These are phyloP conservation scores for Candida railenensis DNA, from an alignment of 805 yeast species.

Conservation along the genomic window DNA sequence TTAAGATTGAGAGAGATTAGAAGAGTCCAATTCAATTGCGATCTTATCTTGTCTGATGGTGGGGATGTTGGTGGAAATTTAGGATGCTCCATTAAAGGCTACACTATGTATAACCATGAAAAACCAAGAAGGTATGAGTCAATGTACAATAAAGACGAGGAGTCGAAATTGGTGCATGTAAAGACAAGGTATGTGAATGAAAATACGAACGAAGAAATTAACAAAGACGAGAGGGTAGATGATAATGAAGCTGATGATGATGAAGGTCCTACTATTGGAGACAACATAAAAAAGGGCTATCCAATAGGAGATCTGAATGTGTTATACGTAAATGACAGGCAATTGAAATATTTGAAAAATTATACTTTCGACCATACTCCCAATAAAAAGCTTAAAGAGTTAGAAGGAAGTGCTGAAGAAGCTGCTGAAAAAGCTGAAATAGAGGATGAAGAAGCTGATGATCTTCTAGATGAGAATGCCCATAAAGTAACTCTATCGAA, in stretches of 20 bases:
- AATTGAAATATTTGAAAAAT: conserved; percentile 26
- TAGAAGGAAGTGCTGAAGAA: conserved; percentile 1
- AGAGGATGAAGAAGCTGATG: conserved; percentile 10
- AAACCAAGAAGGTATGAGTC: conserved; percentile 47
- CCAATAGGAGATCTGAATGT: conserved; percentile 19
- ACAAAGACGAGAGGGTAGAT: conserved; percentile 32
- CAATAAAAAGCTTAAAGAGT: conserved; percentile 9
- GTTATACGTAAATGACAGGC: conserved; percentile 24
- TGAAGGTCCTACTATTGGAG: conserved; percentile 32
- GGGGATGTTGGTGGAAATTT: conserved; percentile 35
- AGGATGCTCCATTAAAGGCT: conserved; percentile 70
- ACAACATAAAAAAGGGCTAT: conserved; percentile 16
- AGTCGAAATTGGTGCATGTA: conserved; percentile 50
- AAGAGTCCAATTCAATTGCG: conserved; percentile 61
- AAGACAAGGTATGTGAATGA: conserved; percentile 39
- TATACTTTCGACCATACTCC: conserved; percentile 35
- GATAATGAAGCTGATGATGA: conserved; percentile 32
- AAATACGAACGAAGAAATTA: conserved; percentile 46
- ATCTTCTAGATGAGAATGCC: conserved; percentile 8
- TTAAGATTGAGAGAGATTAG: conserved; percentile 59
- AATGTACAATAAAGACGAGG: conserved; percentile 55
- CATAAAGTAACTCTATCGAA: conserved; percentile 6
- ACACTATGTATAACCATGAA: conserved; percentile 58
- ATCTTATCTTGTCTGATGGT: conserved; percentile 54
- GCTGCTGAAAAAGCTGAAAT: conserved; percentile 10